Base-by-base conservation (phyloP, 306 rosid species). In the Abrus pulchellus region DNA sequence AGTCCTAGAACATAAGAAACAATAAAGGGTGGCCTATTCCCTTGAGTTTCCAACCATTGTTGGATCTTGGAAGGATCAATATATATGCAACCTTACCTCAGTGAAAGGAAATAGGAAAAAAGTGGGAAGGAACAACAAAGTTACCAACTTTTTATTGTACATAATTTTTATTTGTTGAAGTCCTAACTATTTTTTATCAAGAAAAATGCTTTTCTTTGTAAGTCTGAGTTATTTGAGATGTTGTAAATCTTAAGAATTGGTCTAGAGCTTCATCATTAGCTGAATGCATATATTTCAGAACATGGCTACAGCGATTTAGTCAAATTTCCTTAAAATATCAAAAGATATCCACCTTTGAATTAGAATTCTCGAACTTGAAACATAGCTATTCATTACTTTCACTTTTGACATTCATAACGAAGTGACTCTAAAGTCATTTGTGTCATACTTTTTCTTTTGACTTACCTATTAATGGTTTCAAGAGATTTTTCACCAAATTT, bases 351-450 rank as follows among this genome's bases (percentile, higher is more conserved):
- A 63, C n/a, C 9, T 0, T 20, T 72, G 9, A 28, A 9, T 63
- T 41, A 52, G 73, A 73, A 52, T 43, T 53, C 56, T 72, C 38
- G 32, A 68, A 52, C 79, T 38, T 62, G 27, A 10, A 53, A 71
- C 27, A 32, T 56, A 83, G 52, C 8, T 44, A 52, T 30, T 57
- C 70, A 13, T 30, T 57, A 44, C 69, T 57, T 20, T 59, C 41
- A 57, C 45, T 20, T 14, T 72, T 43, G 45, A 57, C 68, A 56
- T 44, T 74, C 57, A 29, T 41, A 29, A 12, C 36, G 59, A 38
- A 59, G 52, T 32, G 52, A 47, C 38, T 41, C 5, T 52, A 54
- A 71, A 76, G 33, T 49, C 62, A 55, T 45, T 38, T 55, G 40
- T 27, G 48, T 54, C 53, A 45, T n/a, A 47, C 29, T 62, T 27